These are phyloP conservation scores for Piper longum DNA, from an alignment of 164 flowering plant genomes.

Conservation along the genomic window DNA sequence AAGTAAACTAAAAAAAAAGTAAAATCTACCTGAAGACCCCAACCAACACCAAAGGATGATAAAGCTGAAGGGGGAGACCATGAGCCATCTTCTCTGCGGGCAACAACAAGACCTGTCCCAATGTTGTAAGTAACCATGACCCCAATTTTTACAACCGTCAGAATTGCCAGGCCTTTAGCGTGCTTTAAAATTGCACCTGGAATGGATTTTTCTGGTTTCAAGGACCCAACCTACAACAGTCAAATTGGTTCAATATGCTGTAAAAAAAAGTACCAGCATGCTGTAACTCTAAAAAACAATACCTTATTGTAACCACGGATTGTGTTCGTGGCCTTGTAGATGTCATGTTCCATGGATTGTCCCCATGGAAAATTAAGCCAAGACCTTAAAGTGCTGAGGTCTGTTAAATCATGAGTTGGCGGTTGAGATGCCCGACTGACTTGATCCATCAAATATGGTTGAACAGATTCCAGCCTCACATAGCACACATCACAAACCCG, in stretches of 20 bases:
- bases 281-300: background rate
- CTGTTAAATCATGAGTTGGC: slow-evolving; percentile 87
- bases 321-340: slow-evolving; percentile 88
- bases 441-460: slow-evolving; percentile 72
- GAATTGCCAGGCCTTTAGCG: slow-evolving; percentile 92
- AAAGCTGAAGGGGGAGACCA: slow-evolving; percentile 98
- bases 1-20: background rate
- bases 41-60: slow-evolving; percentile 81
- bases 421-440: slow-evolving; percentile 87
- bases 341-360: slow-evolving; percentile 90
- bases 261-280: background rate
- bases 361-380: slow-evolving; percentile 98
- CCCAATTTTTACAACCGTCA: slow-evolving; percentile 79
- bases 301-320: slow-evolving; percentile 61
- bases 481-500: slow-evolving; percentile 89
- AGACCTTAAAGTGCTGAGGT: slow-evolving; percentile 90
- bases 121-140: slow-evolving; percentile 77
- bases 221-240: slow-evolving; percentile 44
- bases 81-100: slow-evolving; percentile 88
- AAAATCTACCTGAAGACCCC: slow-evolving; percentile 84
- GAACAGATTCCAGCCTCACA: slow-evolving; percentile 80
- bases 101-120: slow-evolving; percentile 86
- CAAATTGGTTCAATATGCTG: background rate
- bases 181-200: slow-evolving; percentile 60
- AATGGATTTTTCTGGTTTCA: slow-evolving; percentile 63